Percentiles rank a stretch among this genome's conserved stretches.
phyloP scores from a whole-genome alignment of 345 rosid species.

The Xanthoceras sorbifolium region DNA sequence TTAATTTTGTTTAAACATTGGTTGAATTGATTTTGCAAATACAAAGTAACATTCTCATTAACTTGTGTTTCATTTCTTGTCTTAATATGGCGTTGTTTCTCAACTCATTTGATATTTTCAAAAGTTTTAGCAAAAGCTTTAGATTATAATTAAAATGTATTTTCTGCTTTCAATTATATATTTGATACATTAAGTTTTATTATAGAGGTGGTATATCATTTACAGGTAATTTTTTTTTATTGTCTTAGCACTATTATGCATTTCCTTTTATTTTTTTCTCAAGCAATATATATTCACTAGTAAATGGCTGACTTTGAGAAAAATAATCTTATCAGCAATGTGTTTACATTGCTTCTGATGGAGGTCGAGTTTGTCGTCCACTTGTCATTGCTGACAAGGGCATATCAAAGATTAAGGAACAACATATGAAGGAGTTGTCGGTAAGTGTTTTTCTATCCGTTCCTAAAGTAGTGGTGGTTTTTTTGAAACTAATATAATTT shows the following conservation, averaged over 20 bases:
- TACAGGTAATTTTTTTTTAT: background rate
- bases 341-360: slow-evolving; percentile 97
- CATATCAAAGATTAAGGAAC: slow-evolving; percentile 76
- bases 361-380: slow-evolving; percentile 98
- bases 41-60: no score
- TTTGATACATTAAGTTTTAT: no score
- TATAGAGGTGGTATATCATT: background rate
- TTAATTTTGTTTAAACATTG: no score
- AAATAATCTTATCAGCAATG: slow-evolving; percentile 51
- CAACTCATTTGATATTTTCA: no score
- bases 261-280: background rate
- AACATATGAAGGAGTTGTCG: slow-evolving; percentile 89
- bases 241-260: slow-evolving; percentile 7
- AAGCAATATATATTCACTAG: slow-evolving; percentile 7
- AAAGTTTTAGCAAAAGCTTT: no score
- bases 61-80: no score
- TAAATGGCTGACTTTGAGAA: slow-evolving; percentile 24
- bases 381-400: slow-evolving; percentile 96
- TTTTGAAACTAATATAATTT: slow-evolving; percentile 25
- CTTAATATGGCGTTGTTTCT: no score
- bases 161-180: no score
- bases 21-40: no score
- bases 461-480: slow-evolving; percentile 14
- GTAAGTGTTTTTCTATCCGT: slow-evolving; percentile 42
- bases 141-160: no score